These are phyloP conservation scores for Lentinula aciculospora DNA, from an alignment of 768 basidiomycete genomes.

Conservation along the genomic window DNA sequence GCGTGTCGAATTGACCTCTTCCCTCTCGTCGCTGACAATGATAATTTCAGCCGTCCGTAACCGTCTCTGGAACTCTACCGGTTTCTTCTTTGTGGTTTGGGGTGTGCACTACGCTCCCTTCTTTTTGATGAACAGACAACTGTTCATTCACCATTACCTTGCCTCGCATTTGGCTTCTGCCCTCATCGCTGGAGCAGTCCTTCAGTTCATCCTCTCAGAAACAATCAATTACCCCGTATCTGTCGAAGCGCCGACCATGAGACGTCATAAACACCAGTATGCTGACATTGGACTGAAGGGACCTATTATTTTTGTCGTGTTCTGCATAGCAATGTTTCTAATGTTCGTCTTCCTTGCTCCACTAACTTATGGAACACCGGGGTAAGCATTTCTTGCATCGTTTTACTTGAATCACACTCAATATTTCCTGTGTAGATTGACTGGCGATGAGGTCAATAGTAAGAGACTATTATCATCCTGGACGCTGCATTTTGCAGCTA, in stretches of 20 bases:
- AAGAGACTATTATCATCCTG: constrained; percentile 82
- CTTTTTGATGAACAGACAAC: constrained; percentile 95
- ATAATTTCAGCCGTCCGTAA: constrained; percentile 72
- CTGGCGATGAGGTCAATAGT: constrained; percentile 79
- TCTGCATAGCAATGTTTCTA: constrained; percentile 53
- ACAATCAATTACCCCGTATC: constrained; percentile 91
- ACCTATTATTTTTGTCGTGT: constrained; percentile 53
- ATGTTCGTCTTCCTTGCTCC: constrained; percentile 78
- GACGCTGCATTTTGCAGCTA: constrained; percentile 91
- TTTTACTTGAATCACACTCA: constrained; percentile 10
- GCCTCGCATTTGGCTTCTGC: constrained; percentile 94
- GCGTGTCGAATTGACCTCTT: constrained; percentile 26
- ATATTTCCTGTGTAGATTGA: constrained; percentile 46
- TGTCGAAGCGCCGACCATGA: constrained; percentile 60
- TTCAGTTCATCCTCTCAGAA: constrained; percentile 88
- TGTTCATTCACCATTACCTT: constrained; percentile 97
- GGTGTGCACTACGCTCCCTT: constrained; percentile 94
- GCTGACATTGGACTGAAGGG: constrained; percentile 79
- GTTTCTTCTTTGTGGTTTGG: constrained; percentile 96
- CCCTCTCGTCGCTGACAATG: constrained; percentile 3
- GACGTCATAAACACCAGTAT: constrained; percentile 47
- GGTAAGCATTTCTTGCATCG: constrained; percentile 47
- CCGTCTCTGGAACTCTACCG: constrained; percentile 90
- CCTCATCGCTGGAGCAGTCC: constrained; percentile 85
- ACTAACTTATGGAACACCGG: constrained; percentile 93